These are phyloP conservation scores for Triangularia verruculosa DNA, from an alignment of 2,329 filamentous ascomycete genomes.

Conservation along the genomic window DNA sequence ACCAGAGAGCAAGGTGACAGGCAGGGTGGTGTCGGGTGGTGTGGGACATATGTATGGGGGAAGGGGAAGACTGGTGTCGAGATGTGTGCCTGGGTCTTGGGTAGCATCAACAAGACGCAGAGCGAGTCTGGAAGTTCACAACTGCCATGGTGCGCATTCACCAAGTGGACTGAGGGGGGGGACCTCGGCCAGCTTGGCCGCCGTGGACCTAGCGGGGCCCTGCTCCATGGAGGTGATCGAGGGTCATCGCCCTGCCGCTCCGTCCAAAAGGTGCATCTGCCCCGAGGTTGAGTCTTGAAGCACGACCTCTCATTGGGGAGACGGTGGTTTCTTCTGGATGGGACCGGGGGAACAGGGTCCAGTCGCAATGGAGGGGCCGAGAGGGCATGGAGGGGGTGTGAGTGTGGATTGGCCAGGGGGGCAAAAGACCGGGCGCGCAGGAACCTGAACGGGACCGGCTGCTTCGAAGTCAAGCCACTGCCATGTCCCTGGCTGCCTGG, in stretches of 20 bases:
- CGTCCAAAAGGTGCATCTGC: constrained; percentile 21
- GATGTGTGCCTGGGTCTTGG: background rate
- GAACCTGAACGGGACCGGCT: constrained; percentile 17
- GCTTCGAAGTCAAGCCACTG: constrained; percentile 13
- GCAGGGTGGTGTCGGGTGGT: constrained; percentile 14
- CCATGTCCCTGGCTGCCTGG: constrained; percentile 8
- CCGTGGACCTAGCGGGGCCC: constrained; percentile 17
- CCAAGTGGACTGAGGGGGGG: constrained; percentile 17
- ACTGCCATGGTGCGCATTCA: constrained; percentile 16
- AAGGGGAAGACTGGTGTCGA: background rate
- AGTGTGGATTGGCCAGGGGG: constrained; percentile 11
- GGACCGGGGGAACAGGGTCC: constrained; percentile 18
- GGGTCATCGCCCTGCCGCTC: constrained; percentile 12
- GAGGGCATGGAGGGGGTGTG: constrained; percentile 11
- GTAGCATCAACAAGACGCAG: background rate
- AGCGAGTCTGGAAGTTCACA: background rate
- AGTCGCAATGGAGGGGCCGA: constrained; percentile 14
- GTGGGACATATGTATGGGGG: constrained; percentile 25
- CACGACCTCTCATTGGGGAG: constrained; percentile 20
- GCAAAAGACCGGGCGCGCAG: constrained; percentile 6
- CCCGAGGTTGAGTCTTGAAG: constrained; percentile 22
- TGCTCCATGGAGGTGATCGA: constrained; percentile 14
- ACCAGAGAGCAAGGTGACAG: constrained; percentile 5
- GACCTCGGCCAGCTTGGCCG: constrained; percentile 14
- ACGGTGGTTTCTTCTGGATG: constrained; percentile 11